These are phyloP conservation scores for Fusarium agapanthi DNA, from an alignment of 2,329 filamentous ascomycete genomes.

Conservation along the genomic window DNA sequence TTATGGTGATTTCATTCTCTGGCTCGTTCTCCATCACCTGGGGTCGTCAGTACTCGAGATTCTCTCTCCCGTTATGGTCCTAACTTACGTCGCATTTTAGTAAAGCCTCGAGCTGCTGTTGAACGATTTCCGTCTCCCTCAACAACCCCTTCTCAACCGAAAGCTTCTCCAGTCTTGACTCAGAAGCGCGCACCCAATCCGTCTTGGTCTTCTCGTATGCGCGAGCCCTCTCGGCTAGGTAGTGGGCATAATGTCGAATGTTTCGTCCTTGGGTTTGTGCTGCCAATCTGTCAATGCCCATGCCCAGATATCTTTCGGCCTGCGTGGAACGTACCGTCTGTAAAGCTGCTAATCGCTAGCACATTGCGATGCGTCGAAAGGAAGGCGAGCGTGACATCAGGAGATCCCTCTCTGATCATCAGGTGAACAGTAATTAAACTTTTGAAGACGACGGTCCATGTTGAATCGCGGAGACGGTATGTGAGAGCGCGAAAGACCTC, in stretches of 20 bases:
- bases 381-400: slow-evolving; percentile 86
- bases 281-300: slow-evolving; percentile 49
- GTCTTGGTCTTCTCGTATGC: slow-evolving; percentile 85
- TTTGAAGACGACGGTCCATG: slow-evolving; percentile 99
- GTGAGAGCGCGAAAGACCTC: slow-evolving; percentile 95
- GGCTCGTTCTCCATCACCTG: slow-evolving; percentile 87
- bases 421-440: slow-evolving; percentile 93
- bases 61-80: neutral
- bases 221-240: slow-evolving; percentile 82
- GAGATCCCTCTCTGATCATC: slow-evolving; percentile 95
- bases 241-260: slow-evolving; percentile 89
- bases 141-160: slow-evolving; percentile 91
- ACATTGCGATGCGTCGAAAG: slow-evolving; percentile 83
- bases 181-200: slow-evolving; percentile 87
- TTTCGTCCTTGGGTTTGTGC: slow-evolving; percentile 95
- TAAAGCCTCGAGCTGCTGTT: slow-evolving; percentile 85
- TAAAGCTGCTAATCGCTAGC: slow-evolving; percentile 89
- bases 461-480: slow-evolving; percentile 88
- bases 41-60: slow-evolving; percentile 6
- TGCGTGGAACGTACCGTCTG: slow-evolving; percentile 74
- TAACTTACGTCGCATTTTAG: slow-evolving; percentile 85
- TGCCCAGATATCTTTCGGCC: neutral
- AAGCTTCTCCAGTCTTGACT: slow-evolving; percentile 83
- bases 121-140: slow-evolving; percentile 89
- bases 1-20: slow-evolving; percentile 96